Percentiles rank a stretch among this genome's conserved stretches.
phyloP scores from a whole-genome alignment of 768 basidiomycete species.

The Termitomyces sp. region DNA sequence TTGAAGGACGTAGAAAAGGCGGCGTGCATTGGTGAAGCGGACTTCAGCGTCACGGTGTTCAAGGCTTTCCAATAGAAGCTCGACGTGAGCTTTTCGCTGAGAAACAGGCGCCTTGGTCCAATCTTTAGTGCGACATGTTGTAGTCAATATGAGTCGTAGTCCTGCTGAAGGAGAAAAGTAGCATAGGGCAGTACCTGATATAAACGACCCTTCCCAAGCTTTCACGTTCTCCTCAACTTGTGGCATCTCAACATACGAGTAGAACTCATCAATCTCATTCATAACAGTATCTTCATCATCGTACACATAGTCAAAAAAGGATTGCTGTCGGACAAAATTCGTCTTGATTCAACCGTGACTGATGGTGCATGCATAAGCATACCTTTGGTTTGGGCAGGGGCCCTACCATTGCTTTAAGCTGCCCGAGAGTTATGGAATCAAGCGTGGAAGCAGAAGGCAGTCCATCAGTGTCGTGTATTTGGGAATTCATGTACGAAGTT shows the following conservation, averaged over 20 bases:
- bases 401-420: slow-evolving; percentile 71
- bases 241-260: slow-evolving; percentile 93
- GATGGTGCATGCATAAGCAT: slow-evolving; percentile 18
- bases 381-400: slow-evolving; percentile 77
- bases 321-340: slow-evolving; percentile 53
- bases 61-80: slow-evolving; percentile 79
- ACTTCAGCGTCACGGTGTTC: slow-evolving; percentile 84
- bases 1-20: slow-evolving; percentile 90
- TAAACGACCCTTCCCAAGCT: slow-evolving; percentile 84
- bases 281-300: slow-evolving; percentile 96
- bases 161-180: neutral
- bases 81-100: slow-evolving; percentile 70
- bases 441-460: slow-evolving; percentile 34
- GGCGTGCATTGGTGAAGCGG: slow-evolving; percentile 82
- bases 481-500: slow-evolving; percentile 25
- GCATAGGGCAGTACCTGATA: slow-evolving; percentile 52
- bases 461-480: slow-evolving; percentile 24
- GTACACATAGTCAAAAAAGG: slow-evolving; percentile 88
- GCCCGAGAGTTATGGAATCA: slow-evolving; percentile 79
- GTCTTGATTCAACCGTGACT: slow-evolving; percentile 8
- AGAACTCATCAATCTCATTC: slow-evolving; percentile 97
- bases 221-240: slow-evolving; percentile 85
- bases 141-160: slow-evolving; percentile 8
- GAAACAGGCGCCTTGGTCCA: slow-evolving; percentile 72
- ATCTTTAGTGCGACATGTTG: slow-evolving; percentile 34